Evolutionary conservation across 1,284 basidiomycete genomes (phyloP), one percentile per base, ranked within the genome.

Genomic region (Naganishia sp.): DNA sequence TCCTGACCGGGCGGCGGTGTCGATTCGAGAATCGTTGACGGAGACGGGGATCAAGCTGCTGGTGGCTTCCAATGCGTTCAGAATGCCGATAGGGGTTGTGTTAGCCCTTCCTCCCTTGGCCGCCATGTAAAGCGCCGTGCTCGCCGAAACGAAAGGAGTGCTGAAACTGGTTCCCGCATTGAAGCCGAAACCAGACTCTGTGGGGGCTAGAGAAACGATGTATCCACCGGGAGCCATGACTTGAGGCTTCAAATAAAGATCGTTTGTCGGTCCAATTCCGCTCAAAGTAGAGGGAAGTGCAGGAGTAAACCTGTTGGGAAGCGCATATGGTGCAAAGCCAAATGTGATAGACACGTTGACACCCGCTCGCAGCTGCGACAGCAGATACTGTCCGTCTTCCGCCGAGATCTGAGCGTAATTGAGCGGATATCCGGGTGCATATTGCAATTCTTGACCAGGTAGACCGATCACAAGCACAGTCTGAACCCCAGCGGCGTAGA

Each of bases 1-100:
- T 43, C 89, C 89, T 69, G 87, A 85, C 62, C 85, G 84, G 1
- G 85, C 83, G 7, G 85, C 81, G 10, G 86, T 87, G 69, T 87
- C 84, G 49, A 85, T 72, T 5, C 61, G 45, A 3, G 84, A 82
- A 7, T 82, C 83, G 25, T 83, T 82, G 18, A 82, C 82, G 47
- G 81, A 81, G 49, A 83, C 84, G 0, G 79, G 73, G 9, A 88
- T 76, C 5, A 80, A 76, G 46, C 81, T 74, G 10, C 87, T 84
- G 0, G 88, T 87, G 17, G 83, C 84, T 76, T 88, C 81, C 68
- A 90, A 84, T 13, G 88, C 73, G 70, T 52, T 81, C 79, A 52
- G 84, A 79, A 66, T 84, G 72, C 35, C 71, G 75, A 17, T 81
- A 82, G 35, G 82, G 82, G 18, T 73, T 46, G 49, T 69, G 62